phyloP scores from a whole-genome alignment of 352 stramenopile genomes.

The Phytophthora boehmeriae region DNA sequence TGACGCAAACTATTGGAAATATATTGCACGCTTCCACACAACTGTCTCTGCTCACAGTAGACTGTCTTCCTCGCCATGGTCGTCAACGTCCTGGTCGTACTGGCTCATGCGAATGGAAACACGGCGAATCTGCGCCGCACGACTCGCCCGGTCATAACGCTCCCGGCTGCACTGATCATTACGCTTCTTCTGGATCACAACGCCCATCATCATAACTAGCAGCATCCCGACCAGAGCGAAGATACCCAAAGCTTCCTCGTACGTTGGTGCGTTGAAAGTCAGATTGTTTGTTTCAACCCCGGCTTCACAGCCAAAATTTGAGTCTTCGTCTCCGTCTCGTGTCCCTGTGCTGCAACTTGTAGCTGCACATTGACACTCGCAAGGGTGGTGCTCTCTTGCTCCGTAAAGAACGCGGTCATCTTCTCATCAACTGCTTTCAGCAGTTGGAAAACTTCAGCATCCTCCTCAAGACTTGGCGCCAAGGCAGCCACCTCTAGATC shows the following conservation, averaged over 20 bases:
- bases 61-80: constrained; percentile 59
- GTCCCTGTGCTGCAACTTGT: constrained; percentile 17
- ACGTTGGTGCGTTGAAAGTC: constrained; percentile 58
- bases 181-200: constrained; percentile 63
- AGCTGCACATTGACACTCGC: constrained; percentile 39
- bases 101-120: constrained; percentile 79
- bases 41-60: constrained; percentile 46
- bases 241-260: constrained; percentile 63
- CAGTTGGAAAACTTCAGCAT: constrained; percentile 38
- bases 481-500: constrained; percentile 29
- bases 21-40: too few relatives aligned
- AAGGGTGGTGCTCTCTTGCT: constrained; percentile 31
- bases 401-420: constrained; percentile 42
- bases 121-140: constrained; percentile 71
- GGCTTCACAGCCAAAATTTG: constrained; percentile 10
- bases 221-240: constrained; percentile 60
- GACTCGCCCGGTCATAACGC: constrained; percentile 61
- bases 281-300: constrained; percentile 6
- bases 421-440: constrained; percentile 51
- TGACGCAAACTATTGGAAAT: too few relatives aligned
- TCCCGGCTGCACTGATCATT: constrained; percentile 60
- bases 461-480: not conserved
- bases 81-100: constrained; percentile 41
- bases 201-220: constrained; percentile 62
- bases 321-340: not conserved